Evolutionary conservation across 441 rosid genomes (phyloP).

Genomic region (Erodium moschatum): DNA sequence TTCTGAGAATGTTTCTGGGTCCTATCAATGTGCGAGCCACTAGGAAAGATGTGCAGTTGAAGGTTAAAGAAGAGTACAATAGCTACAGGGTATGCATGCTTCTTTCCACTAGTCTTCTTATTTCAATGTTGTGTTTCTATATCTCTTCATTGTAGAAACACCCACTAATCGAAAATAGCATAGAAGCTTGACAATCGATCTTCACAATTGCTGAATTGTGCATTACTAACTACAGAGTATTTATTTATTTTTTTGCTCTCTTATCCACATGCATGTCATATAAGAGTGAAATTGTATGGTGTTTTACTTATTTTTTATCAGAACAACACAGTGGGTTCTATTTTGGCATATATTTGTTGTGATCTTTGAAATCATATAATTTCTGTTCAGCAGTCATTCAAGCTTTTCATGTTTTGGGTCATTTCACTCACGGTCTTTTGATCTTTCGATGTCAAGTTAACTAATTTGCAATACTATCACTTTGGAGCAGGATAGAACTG

Average conservation of each 20-base stretch:
- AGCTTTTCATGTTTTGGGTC: background rate
- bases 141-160: background rate
- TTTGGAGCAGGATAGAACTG: slow-evolving; percentile 74
- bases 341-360: background rate
- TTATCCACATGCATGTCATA: background rate
- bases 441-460: background rate
- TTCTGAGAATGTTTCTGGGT: slow-evolving; percentile 80
- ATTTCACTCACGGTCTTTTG: background rate
- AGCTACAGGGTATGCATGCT: slow-evolving; percentile 57
- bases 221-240: background rate
- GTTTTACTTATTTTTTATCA: background rate
- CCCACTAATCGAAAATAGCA: background rate
- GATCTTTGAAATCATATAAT: background rate
- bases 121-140: background rate
- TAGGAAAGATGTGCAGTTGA: slow-evolving; percentile 77
- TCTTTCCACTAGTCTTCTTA: background rate
- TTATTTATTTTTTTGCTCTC: background rate
- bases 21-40: slow-evolving; percentile 88
- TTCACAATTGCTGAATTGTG: background rate
- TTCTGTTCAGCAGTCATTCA: too few relatives aligned
- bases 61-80: slow-evolving; percentile 98
- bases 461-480: background rate
- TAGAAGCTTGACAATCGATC: too few relatives aligned
- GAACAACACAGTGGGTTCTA: background rate
- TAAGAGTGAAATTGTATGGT: background rate